Conservation (phyloP, 331 rosid genomes). For the Acacia concinna region DNA sequence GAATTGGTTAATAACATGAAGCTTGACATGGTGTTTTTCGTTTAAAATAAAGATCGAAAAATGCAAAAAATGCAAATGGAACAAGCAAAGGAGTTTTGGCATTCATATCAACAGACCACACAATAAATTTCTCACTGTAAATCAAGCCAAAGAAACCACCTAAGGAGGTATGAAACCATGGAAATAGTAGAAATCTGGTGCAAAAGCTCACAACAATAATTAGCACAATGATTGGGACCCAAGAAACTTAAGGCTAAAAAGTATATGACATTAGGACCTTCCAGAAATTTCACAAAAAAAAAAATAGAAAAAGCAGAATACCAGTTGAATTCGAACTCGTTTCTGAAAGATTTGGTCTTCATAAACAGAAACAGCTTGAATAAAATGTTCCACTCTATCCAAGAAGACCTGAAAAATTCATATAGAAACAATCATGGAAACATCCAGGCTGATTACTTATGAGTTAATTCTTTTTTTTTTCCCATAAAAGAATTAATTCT, state of each 20-base stretch:
- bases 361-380: constrained; percentile 72
- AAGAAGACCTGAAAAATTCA: constrained; percentile 61
- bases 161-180: background rate
- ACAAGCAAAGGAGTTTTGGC: background rate
- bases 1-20: constrained; percentile 1
- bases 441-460: constrained; percentile 19
- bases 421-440: constrained; percentile 21
- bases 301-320: constrained; percentile 33
- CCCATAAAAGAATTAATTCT: background rate
- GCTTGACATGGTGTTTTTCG: background rate
- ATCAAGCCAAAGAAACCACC: constrained; percentile 11
- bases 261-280: background rate
- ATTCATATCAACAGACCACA: constrained; percentile 20
- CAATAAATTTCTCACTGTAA: constrained; percentile 14
- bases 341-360: constrained; percentile 94
- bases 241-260: background rate
- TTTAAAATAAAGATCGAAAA: background rate
- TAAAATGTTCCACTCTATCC: constrained; percentile 85
- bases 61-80: background rate
- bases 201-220: background rate
- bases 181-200: background rate
- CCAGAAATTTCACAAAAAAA: background rate
- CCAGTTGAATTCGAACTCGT: constrained; percentile 92
- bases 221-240: constrained; percentile 1
- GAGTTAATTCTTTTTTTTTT: background rate